These are phyloP conservation scores for Yamadazyma spencermartinsiae DNA, from an alignment of 1,139 yeast species.

Conservation along the genomic window DNA sequence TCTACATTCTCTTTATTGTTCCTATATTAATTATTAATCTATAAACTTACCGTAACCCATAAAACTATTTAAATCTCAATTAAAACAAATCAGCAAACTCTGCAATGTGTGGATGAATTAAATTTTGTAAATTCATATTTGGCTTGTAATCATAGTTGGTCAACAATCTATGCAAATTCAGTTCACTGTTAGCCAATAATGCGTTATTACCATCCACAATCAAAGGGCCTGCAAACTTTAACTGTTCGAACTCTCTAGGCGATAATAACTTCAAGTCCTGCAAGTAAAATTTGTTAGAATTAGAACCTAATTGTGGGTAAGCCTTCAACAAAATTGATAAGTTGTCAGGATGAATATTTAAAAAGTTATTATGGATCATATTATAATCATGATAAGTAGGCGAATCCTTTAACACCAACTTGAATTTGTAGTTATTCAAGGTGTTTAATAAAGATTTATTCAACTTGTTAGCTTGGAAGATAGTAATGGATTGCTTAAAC, in stretches of 20 bases:
- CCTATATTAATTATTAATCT: conserved; percentile 5
- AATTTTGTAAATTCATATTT: conserved; percentile 13
- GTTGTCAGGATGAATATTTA: conserved; percentile 49
- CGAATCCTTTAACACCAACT: conserved; percentile 12
- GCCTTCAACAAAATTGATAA: conserved; percentile 27
- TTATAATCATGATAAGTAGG: conserved; percentile 29
- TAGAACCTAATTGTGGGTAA: conserved; percentile 19
- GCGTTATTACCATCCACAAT: conserved; percentile 58
- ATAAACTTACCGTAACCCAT: conserved; percentile 2
- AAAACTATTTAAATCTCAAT: conserved; percentile 6
- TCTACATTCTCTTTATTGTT: no score
- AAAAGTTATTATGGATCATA: conserved; percentile 36
- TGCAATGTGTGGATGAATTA: conserved; percentile 48
- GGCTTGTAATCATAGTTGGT: conserved; percentile 30
- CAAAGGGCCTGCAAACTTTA: conserved; percentile 38
- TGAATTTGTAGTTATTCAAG: conserved; percentile 15
- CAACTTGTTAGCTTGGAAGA: conserved; percentile 16
- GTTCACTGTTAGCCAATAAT: conserved; percentile 51
- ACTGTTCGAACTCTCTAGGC: conserved; percentile 21
- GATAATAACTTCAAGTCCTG: conserved; percentile 24
- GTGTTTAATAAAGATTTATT: conserved; percentile 12
- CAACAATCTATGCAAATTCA: conserved; percentile 43
- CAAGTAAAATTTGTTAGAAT: conserved; percentile 15
- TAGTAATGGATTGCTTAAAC: conserved; percentile 18
- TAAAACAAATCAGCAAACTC: conserved; percentile 51